Conservation (phyloP, 345 rosid species). For the Geranium brycei region DNA sequence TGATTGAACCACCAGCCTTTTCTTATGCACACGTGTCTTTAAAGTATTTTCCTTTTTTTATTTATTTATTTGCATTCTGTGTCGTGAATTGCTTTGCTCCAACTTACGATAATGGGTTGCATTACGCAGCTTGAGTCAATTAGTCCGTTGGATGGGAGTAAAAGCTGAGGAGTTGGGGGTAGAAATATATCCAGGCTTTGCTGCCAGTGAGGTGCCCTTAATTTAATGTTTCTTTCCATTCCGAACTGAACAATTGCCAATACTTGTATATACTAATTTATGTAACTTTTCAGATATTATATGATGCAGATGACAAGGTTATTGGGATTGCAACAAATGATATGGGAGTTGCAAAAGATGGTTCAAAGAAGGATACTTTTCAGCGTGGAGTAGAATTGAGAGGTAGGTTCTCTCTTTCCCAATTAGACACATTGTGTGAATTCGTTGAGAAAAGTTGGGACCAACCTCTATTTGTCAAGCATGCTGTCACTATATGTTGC, state of each 20-base stretch:
- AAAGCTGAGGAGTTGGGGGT: slow-evolving; percentile 95
- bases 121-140: slow-evolving; percentile 63
- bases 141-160: slow-evolving; percentile 75
- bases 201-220: slow-evolving; percentile 70
- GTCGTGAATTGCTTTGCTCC: background rate
- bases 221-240: background rate
- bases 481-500: slow-evolving; percentile 1
- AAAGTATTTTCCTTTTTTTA: background rate
- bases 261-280: slow-evolving; percentile 10
- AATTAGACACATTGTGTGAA: background rate
- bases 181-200: slow-evolving; percentile 93
- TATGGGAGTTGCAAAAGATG: slow-evolving; percentile 94
- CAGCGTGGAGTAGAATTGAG: slow-evolving; percentile 73
- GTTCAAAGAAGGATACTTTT: slow-evolving; percentile 71
- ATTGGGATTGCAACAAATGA: slow-evolving; percentile 84
- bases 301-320: slow-evolving; percentile 49
- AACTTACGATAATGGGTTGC: slow-evolving; percentile 8
- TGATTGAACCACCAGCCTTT: background rate
- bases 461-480: background rate
- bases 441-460: background rate
- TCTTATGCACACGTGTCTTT: background rate
- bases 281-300: slow-evolving; percentile 43
- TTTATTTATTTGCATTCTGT: background rate
- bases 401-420: slow-evolving; percentile 35
- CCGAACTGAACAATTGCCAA: slow-evolving; percentile 3